Evolutionary conservation across 345 rosid genomes (phyloP).

Genomic region (Abelmoschus esculentus): DNA sequence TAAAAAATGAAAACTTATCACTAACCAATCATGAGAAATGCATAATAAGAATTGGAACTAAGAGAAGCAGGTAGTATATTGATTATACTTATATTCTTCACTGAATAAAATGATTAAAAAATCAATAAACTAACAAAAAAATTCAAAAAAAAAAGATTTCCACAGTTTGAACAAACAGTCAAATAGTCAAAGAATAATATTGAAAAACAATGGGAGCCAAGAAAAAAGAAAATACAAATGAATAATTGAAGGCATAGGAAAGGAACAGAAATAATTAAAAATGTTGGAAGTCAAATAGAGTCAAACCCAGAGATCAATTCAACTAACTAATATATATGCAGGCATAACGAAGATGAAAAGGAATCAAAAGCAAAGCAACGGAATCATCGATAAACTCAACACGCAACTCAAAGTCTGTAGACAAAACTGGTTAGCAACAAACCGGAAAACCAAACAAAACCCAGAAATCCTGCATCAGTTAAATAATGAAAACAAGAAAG

Average conservation of each 20-base stretch:
- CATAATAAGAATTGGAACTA: neutral
- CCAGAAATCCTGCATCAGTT: constrained; percentile 1
- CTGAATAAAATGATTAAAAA: neutral
- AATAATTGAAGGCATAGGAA: neutral
- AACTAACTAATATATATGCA: neutral
- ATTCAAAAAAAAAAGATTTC: neutral
- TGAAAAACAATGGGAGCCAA: neutral
- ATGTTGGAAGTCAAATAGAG: neutral
- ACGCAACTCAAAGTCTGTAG: neutral
- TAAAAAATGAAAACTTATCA: neutral
- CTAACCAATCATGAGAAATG: neutral
- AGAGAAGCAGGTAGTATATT: neutral
- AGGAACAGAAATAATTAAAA: neutral
- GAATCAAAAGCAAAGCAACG: neutral
- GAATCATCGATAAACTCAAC: neutral
- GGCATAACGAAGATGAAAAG: neutral
- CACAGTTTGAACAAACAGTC: neutral
- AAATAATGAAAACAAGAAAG: neutral
- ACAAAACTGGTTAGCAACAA: neutral
- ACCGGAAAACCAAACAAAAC: neutral
- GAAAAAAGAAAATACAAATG: neutral
- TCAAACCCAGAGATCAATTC: neutral
- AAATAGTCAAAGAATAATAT: neutral
- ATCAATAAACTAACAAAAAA: neutral
- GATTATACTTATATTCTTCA: neutral